Conservation (phyloP, 1,284 basidiomycete genomes). For the Veloporphyrellus conicus region DNA sequence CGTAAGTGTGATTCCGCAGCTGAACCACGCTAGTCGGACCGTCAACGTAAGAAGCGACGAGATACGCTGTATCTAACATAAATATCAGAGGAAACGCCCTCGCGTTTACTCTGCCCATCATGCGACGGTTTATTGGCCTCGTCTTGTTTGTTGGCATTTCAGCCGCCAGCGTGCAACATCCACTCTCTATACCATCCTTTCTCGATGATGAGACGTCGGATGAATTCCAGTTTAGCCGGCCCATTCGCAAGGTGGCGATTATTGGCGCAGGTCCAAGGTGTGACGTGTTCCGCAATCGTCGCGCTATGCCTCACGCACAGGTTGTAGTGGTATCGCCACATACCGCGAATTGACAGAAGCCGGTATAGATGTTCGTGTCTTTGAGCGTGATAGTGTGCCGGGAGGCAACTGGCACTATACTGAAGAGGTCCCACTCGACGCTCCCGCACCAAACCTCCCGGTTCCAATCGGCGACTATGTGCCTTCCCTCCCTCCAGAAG, state of each 20-base stretch:
- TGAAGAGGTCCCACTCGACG: slow-evolving; percentile 10
- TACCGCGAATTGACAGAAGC: slow-evolving; percentile 14
- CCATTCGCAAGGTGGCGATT: slow-evolving; percentile 15
- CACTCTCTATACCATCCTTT: neutral
- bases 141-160: slow-evolving; percentile 1
- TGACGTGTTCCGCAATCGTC: neutral
- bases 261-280: slow-evolving; percentile 21
- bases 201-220: too few species aligned
- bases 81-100: too few species aligned
- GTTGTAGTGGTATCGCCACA: slow-evolving; percentile 7
- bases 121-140: slow-evolving; percentile 1
- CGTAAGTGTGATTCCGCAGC: neutral
- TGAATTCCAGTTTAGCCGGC: slow-evolving; percentile 11
- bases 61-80: too few species aligned
- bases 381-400: slow-evolving; percentile 15
- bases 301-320: neutral
- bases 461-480: slow-evolving; percentile 1
- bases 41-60: too few species aligned
- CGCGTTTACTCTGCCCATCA: too few species aligned
- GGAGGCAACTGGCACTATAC: slow-evolving; percentile 17
- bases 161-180: slow-evolving; percentile 4
- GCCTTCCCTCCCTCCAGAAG: slow-evolving; percentile 11
- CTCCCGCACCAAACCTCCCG: slow-evolving; percentile 6
- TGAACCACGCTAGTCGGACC: too few species aligned
- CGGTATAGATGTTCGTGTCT: slow-evolving; percentile 16